Base-by-base conservation (phyloP, 306 rosid genomes). In the Quercus cerris region DNA sequence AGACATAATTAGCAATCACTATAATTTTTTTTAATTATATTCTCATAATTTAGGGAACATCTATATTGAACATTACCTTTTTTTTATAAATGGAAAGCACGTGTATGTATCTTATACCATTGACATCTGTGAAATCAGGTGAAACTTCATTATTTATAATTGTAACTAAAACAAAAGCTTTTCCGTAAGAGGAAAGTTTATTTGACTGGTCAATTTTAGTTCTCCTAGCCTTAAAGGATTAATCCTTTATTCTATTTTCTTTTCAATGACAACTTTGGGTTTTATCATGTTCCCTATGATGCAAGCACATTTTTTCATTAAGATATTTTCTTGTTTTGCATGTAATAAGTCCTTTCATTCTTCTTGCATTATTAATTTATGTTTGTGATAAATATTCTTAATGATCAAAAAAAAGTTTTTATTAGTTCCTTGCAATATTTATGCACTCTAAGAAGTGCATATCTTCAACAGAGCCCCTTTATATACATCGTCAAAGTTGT, bases 401-500 rank as follows among this genome's bases (percentile, higher is more conserved):
- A 38, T 78, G n/a, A 67, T 74, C 44, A 46, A 62, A 80, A 71
- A 1, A 6, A 41, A 1, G 5, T 3, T 30, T 75, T n/a, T 68
- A 30, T 71, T 69, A 57, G 46, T 58, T 74, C 75, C 63, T 80
- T 33, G 70, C 17, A 28, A 58, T 69, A 15, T 79, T 38, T 20
- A 55, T 78, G 19, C 70, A 9, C 84, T 88, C 66, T 75, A 77
- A 80, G 30, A 80, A 70, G 57, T 79, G 25, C 59, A 23, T 78
- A 78, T 87, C 68, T 75, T 85, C 73, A 44, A 41, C 92, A 95
- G 99, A 95, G 81, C 99, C 99, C 70, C 90, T 95, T 62, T 93
- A 95, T 75, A 90, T 95, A 82, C 97, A 95, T 82, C 98, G 98
- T 54, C 98, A 95, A 91, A 95, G 97, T 78, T 93, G 94, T 78